Evolutionary conservation across 1,284 basidiomycete species (phyloP), one percentile per base, ranked within the genome.

Genomic region (Pseudozyma thailandica): DNA sequence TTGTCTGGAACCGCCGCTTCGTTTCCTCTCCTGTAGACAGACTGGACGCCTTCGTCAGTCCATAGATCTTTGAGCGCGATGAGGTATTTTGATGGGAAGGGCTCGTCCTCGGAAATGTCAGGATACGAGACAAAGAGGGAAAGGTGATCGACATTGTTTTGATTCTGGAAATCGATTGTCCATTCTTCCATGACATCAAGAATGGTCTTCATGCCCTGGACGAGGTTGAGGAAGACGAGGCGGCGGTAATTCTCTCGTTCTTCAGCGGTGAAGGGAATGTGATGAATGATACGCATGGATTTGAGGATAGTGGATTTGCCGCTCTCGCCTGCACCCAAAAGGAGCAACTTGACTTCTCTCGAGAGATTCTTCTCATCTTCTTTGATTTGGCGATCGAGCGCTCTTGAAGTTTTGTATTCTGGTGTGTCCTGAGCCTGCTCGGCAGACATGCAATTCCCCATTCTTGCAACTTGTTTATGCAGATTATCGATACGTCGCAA

Each of bases 281-380:
- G 87, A 83, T 93, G 92, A 63, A 93, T 93, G 41, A 93, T 85
- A 26, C 92, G 89, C 92, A 93, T 93, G 89, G 93, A 91, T 89
- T 93, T 93, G 81, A 94, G 87, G 74, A 94, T 87, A 5, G 94
- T 96, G 12, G 91, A 93, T 84, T 97, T 97, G 42, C 94, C 94
- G 28, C 90, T 92, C 81, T 95, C 94, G 33, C 94, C 94, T 41
- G 94, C 94, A 33, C 94, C 94, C 27, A 96, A 87, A 23, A 97
- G 86, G 51, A 96, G 86, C 50, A 62, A 53, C 73, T 50, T 75
- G 53, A 81, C 71, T 57, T 79, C 75, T 15, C 53, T 58, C 1
- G 58, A 47, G 23, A 77, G 50, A 4, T 45, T 50, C 61, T 77
- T 78, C 44, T 78, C 76, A 49, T 81, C 76, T 20, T 72, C 64